phyloP scores from a whole-genome alignment of 257 asterid genomes.

The Penstemon davidsonii region DNA sequence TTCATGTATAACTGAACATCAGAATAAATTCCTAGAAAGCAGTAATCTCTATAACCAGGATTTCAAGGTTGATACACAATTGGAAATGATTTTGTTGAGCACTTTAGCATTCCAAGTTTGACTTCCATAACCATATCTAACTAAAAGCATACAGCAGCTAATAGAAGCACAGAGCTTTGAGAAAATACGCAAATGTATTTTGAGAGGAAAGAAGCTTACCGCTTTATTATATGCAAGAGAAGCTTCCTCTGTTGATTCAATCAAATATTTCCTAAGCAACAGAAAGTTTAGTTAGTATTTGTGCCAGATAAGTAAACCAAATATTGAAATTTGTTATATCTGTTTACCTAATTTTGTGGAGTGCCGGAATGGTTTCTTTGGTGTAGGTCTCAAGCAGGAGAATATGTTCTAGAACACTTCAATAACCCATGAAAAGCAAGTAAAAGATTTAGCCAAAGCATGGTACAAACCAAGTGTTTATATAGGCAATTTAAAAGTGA shows the following conservation, averaged over 20 bases:
- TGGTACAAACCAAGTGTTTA: background rate
- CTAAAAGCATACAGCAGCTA: background rate
- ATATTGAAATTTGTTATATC: background rate
- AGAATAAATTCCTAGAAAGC: constrained; percentile 11
- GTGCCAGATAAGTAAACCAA: constrained; percentile 18
- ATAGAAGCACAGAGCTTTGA: background rate
- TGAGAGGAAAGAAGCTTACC: constrained; percentile 45
- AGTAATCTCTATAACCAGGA: background rate
- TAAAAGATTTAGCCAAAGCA: constrained; percentile 29
- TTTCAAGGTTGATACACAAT: background rate
- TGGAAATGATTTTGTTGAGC: background rate
- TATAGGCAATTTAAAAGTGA: no score
- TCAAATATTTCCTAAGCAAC: constrained; percentile 71
- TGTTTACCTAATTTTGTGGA: constrained; percentile 82
- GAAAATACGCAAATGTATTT: constrained; percentile 1
- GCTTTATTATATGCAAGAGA: constrained; percentile 97
- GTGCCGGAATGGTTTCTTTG: constrained; percentile 89
- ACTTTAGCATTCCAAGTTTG: constrained; percentile 11
- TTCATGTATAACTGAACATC: background rate
- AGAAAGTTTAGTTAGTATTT: constrained; percentile 19
- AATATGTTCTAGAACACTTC: constrained; percentile 89
- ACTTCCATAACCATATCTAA: background rate
- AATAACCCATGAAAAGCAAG: constrained; percentile 31
- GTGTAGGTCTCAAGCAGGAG: constrained; percentile 93
- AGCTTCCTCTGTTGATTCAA: constrained; percentile 95